Percentiles rank a stretch among this genome's conserved stretches.
Evolutionary conservation across 1,139 yeast genomes (phyloP).

Genomic region (Debaryomyces sp.): DNA sequence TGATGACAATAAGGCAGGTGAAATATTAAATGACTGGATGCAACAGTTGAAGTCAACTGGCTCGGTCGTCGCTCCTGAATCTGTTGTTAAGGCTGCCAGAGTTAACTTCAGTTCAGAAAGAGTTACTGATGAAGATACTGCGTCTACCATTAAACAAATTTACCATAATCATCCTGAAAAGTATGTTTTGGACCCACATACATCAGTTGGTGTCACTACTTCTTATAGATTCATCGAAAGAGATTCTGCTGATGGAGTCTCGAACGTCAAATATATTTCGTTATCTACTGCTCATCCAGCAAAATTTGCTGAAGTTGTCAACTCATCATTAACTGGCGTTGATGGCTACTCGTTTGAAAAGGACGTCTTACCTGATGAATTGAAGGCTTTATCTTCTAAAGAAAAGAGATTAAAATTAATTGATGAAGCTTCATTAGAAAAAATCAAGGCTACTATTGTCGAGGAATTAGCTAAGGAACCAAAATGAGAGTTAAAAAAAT

Average conservation of each 20-base stretch:
- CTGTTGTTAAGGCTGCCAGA: conserved; percentile 67
- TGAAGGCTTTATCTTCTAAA: conserved; percentile 68
- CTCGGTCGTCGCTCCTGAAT: conserved; percentile 68
- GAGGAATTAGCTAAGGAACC: conserved; percentile 61
- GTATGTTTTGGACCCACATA: conserved; percentile 93
- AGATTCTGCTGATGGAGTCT: conserved; percentile 40
- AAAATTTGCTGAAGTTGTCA: conserved; percentile 94
- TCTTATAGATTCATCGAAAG: conserved; percentile 61
- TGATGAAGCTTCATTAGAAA: conserved; percentile 70
- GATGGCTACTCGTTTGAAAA: conserved; percentile 81
- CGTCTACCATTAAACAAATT: conserved; percentile 69
- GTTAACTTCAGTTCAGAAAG: conserved; percentile 75
- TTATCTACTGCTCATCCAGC: conserved; percentile 99
- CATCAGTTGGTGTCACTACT: conserved; percentile 91
- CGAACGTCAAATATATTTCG: conserved; percentile 62
- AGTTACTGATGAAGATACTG: conserved; percentile 77
- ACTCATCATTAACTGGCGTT: conserved; percentile 66
- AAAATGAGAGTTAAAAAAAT: conserved; percentile 1
- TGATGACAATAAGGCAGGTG: conserved; percentile 74
- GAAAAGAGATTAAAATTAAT: conserved; percentile 78
- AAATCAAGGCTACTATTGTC: conserved; percentile 73
- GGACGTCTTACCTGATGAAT: conserved; percentile 87
- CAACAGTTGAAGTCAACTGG: conserved; percentile 73
- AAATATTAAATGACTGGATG: conserved; percentile 76
- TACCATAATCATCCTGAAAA: conserved; percentile 64